Evolutionary conservation across 371 early-diverging fungal species (phyloP).

Genomic region (Dinochytrium kinnereticum): DNA sequence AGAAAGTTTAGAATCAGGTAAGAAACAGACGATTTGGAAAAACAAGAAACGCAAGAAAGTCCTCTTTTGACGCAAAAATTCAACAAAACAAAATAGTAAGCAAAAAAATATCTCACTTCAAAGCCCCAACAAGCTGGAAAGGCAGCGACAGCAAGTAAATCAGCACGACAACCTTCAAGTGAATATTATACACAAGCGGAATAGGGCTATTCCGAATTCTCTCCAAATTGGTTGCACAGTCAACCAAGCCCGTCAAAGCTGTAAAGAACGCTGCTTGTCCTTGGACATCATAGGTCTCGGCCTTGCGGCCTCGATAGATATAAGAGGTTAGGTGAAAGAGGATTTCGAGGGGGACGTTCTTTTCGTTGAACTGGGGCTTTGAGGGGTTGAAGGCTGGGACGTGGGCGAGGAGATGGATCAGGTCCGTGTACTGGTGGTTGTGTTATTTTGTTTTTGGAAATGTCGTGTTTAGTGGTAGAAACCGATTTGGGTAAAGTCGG

Average conservation of each 20-base stretch:
- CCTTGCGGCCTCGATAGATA: not conserved
- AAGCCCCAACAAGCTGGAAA: slow-evolving; percentile 60
- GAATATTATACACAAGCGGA: slow-evolving; percentile 77
- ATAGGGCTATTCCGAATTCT: slow-evolving; percentile 79
- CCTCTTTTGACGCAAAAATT: no score
- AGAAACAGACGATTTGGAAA: not conserved
- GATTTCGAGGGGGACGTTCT: slow-evolving; percentile 26
- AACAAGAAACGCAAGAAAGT: not conserved
- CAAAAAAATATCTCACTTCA: no score
- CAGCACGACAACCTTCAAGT: slow-evolving; percentile 72
- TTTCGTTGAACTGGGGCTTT: not conserved
- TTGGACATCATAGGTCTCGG: slow-evolving; percentile 32
- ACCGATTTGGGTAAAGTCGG: no score
- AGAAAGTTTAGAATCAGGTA: not conserved
- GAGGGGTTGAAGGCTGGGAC: slow-evolving; percentile 33
- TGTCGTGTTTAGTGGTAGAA: no score
- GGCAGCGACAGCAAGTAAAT: slow-evolving; percentile 73
- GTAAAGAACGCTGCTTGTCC: slow-evolving; percentile 25
- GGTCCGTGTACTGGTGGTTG: slow-evolving; percentile 22
- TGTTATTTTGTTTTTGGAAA: no score
- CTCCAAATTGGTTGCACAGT: slow-evolving; percentile 72
- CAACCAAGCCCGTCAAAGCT: slow-evolving; percentile 50
- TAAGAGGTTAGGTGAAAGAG: slow-evolving; percentile 22
- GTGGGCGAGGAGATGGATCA: slow-evolving; percentile 38
- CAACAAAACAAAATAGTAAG: no score